Evolutionary conservation across 768 basidiomycete species (phyloP).

Genomic region (Lactarius sp.): DNA sequence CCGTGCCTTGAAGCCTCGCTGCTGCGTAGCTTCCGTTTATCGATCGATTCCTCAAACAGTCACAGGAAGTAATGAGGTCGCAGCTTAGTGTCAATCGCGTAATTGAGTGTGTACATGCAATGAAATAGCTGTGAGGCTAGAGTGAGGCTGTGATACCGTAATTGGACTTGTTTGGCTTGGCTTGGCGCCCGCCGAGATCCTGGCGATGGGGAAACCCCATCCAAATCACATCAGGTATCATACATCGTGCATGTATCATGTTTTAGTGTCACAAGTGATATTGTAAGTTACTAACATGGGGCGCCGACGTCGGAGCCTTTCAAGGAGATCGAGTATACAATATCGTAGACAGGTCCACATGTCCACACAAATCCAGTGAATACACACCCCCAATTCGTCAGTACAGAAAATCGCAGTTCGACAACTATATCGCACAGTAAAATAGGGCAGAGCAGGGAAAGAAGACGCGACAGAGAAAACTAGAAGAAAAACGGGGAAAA

Average conservation of each 20-base stretch:
- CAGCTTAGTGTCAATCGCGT: background rate
- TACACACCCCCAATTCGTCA: background rate
- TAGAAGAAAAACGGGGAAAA: background rate
- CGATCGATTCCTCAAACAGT: background rate
- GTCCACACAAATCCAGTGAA: constrained; percentile 14
- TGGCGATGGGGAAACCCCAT: no score
- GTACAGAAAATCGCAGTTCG: constrained; percentile 7
- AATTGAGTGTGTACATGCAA: background rate
- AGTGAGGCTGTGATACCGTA: background rate
- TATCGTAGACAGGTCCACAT: constrained; percentile 15
- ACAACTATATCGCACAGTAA: constrained; percentile 14
- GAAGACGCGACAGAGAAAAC: background rate
- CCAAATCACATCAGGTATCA: background rate
- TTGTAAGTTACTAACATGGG: background rate
- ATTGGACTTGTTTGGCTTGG: no score
- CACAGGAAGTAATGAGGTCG: background rate
- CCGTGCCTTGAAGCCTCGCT: background rate
- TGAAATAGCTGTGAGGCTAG: background rate
- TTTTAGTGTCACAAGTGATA: background rate
- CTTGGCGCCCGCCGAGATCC: no score
- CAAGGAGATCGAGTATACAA: background rate
- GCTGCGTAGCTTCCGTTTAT: background rate
- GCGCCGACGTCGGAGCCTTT: background rate
- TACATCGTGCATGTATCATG: background rate
- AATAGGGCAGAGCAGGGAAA: background rate